Evolutionary conservation across 176 grass and related monocot genomes (phyloP).

Genomic region (Chloris gayana): DNA sequence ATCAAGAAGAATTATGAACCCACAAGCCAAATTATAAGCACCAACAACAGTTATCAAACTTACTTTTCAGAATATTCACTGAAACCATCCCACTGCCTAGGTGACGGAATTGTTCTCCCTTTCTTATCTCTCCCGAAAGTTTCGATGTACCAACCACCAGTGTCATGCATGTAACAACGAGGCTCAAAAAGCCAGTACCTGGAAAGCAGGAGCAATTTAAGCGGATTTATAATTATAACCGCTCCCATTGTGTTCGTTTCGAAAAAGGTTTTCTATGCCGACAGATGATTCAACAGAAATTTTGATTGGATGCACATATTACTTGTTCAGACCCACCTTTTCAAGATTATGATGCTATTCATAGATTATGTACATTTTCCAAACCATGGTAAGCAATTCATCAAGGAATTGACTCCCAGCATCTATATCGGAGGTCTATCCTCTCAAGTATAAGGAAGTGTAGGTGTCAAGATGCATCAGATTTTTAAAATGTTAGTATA

Average conservation of each 20-base stretch:
- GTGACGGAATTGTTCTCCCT: conserved; percentile 64
- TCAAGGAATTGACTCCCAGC: conserved; percentile 4
- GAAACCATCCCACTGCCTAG: conserved; percentile 81
- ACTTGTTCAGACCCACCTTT: not conserved
- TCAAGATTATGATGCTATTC: not conserved
- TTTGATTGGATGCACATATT: not conserved
- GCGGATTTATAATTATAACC: not conserved
- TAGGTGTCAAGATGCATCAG: not conserved
- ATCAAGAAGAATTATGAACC: not conserved
- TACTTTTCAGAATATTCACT: conserved; percentile 78
- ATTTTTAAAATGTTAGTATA: not conserved
- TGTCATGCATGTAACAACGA: conserved; percentile 86
- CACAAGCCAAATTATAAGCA: conserved; percentile 15
- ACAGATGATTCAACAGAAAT: not conserved
- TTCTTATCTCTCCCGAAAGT: conserved; percentile 85
- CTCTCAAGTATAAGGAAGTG: not conserved
- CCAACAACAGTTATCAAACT: conserved; percentile 26
- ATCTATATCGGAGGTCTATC: not conserved
- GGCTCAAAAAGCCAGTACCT: conserved; percentile 99
- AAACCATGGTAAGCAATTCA: not conserved
- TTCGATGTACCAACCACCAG: conserved; percentile 97
- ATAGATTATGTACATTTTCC: not conserved
- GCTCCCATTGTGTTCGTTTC: not conserved
- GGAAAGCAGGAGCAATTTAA: conserved; percentile 30
- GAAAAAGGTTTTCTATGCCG: not conserved